Base-by-base conservation (phyloP, 2,329 filamentous ascomycete species). In the Trichoderma citrinoviride region DNA sequence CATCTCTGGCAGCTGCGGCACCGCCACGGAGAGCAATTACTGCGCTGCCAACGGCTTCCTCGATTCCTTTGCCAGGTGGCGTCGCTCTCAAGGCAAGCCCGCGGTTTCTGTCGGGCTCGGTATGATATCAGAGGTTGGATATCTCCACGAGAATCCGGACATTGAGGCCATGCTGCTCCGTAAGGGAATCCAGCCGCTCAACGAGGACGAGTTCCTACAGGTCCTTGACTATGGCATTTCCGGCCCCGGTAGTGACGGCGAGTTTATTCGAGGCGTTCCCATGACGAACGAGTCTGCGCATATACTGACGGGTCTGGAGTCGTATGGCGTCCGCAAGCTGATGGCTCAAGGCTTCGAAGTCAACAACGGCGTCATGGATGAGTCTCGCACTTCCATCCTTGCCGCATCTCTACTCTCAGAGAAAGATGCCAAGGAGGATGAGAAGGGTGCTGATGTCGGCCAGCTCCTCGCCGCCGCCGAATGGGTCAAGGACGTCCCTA, bases 11-110 rank as follows among this genome's bases (percentile, higher is more conserved):
- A 66, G 76, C 6, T 64, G 76, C 7, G 78, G 76, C 5, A 70
- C 73, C 15, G 65, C 69, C 1, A 73, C 71, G 0, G 78, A 80
- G 67, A 70, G 74, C 56, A 79, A 78, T 65, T 82, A 82, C 67
- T 70, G 73, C 10, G 74, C 77, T 1, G 78, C 73, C n/a, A 81
- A 81, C 66, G 71, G 73, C 6, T 82, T 76, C 69, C 70, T 79
- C 56, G 75, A 80, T 41, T 70, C 73, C 3, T 74, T 81, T 46
- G 76, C 75, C 0, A 71, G 72, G 1, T 72, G 71, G 33, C 70
- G 73, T 17, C 67, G 68, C 5, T 47, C 54, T 3, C 69, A 70
- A 2, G 75, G 74, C 1, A 68, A 71, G 41, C 12, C 73, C 1
- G 73, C 72, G 3, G 67, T 71, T 0, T 71, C 75, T 0, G 44